Base-by-base conservation (phyloP, 2,329 filamentous ascomycete species). In the Aspergillus quadricinctus region DNA sequence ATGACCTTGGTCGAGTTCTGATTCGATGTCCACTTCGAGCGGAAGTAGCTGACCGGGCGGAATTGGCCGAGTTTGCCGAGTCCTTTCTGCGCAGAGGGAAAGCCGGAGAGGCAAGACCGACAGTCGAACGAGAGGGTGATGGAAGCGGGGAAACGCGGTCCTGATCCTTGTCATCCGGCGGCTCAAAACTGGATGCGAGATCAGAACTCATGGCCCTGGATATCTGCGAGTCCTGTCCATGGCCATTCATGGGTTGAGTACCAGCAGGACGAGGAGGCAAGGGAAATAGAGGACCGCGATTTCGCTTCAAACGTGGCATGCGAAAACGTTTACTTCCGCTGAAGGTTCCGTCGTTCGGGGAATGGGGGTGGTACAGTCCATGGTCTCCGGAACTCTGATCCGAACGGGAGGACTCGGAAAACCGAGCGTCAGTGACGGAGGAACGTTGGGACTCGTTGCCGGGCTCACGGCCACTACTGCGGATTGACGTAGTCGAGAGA, bases 401-500 rank as follows among this genome's bases (percentile, higher is more conserved):
- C 28, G 93, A 97, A 63, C 89, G 84, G 2, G 92, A 96, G 1
- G 93, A 97, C 67, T 97, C 93, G 4, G 90, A 94, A 28, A 88
- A 76, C 43, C 90, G 81, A 60, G 83, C 82, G 29, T 84, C 77
- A 10, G 87, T 84, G 21, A 88, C 79, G 7, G 85, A 84, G 2
- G 84, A 80, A 14, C 85, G 83, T 56, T 80, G 80, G 27, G 79
- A 77, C 59, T 88, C 85, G 59, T 87, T 84, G 48, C 81, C 80
- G 56, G 87, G 87, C 28, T 83, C 80, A 54, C 84, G 80, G 63
- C 84, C 82, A 27, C 77, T 65, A 58, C 68, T 72, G 43, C 72
- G 69, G 28, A 77, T 72, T n/a, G 78, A 78, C 11, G 74, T 74
- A 19, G 75, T 78, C 37, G 75, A 77, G 25, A 81, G 75, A 51